These are phyloP conservation scores for Sclerotinia trifoliorum DNA, from an alignment of 2,329 filamentous ascomycete species.

Conservation along the genomic window DNA sequence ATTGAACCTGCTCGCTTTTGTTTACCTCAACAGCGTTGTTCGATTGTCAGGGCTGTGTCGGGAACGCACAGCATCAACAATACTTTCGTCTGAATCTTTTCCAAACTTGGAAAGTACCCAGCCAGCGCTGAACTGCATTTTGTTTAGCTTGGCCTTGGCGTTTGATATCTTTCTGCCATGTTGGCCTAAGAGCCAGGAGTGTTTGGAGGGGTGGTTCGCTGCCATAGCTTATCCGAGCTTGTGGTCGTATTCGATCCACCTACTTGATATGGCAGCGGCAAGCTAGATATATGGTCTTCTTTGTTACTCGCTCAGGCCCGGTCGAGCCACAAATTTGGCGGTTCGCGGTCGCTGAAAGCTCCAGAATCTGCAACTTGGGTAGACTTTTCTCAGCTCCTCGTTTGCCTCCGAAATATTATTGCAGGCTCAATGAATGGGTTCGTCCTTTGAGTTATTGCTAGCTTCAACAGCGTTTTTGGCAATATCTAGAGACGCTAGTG, in stretches of 20 bases:
- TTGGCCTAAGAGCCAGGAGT: background rate
- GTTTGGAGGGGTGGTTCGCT: background rate
- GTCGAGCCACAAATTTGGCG: background rate
- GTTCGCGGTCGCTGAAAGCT: slow-evolving; percentile 10
- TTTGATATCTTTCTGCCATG: background rate
- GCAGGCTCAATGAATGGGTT: background rate
- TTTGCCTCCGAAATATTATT: background rate
- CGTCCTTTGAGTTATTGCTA: background rate
- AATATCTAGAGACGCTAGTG: background rate
- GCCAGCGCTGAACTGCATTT: background rate
- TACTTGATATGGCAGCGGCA: background rate
- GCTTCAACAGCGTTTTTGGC: background rate
- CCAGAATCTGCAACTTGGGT: slow-evolving; percentile 4
- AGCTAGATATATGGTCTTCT: background rate
- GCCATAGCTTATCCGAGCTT: background rate
- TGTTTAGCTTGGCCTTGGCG: slow-evolving; percentile 7
- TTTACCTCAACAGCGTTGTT: background rate
- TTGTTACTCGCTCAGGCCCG: slow-evolving; percentile 1
- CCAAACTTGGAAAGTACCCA: background rate
- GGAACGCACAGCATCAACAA: slow-evolving; percentile 14
- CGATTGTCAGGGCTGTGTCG: slow-evolving; percentile 6
- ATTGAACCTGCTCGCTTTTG: background rate
- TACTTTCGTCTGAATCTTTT: background rate
- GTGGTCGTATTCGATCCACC: background rate
- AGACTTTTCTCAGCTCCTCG: slow-evolving; percentile 6